Percentiles rank a stretch among this genome's conserved stretches.
phyloP scores from a whole-genome alignment of 1,284 basidiomycete genomes.

The Hymenochaete sp. region DNA sequence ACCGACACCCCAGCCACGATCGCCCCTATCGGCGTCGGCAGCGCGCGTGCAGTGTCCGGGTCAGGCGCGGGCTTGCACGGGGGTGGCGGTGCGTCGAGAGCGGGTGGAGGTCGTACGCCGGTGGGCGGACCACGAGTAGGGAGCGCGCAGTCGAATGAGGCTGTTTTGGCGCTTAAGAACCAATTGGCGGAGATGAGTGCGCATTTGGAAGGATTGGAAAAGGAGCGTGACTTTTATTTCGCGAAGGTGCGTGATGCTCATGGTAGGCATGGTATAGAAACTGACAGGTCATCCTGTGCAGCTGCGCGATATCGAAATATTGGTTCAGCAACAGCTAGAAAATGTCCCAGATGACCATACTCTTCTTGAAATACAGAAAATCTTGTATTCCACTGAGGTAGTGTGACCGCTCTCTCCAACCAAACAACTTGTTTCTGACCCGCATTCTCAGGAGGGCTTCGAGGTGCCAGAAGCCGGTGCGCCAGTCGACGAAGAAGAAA shows the following conservation, averaged over 20 bases:
- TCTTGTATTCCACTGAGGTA: slow-evolving; percentile 93
- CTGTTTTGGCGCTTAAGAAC: slow-evolving; percentile 53
- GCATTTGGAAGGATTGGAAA: slow-evolving; percentile 84
- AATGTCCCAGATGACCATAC: slow-evolving; percentile 60
- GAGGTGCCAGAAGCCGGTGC: slow-evolving; percentile 53
- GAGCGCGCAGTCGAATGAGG: slow-evolving; percentile 53
- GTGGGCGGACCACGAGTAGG: slow-evolving; percentile 56
- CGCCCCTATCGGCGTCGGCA: slow-evolving; percentile 42
- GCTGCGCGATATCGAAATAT: slow-evolving; percentile 92
- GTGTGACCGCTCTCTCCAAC: slow-evolving; percentile 20
- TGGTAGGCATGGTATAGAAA: neutral
- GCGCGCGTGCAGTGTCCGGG: neutral
- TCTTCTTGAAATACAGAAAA: slow-evolving; percentile 82
- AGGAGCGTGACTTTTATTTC: slow-evolving; percentile 98
- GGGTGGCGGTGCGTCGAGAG: slow-evolving; percentile 1
- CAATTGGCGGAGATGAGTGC: slow-evolving; percentile 80
- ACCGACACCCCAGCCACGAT: slow-evolving; percentile 71
- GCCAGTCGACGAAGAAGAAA: slow-evolving; percentile 50
- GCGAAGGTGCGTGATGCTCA: slow-evolving; percentile 62
- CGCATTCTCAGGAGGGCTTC: slow-evolving; percentile 47
- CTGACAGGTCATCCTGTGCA: slow-evolving; percentile 26
- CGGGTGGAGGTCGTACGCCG: slow-evolving; percentile 39
- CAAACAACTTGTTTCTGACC: slow-evolving; percentile 15
- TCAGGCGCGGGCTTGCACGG: slow-evolving; percentile 5
- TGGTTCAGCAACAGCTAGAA: slow-evolving; percentile 73